Evolutionary conservation across 768 basidiomycete genomes (phyloP).

Genomic region (Mycena amicta): DNA sequence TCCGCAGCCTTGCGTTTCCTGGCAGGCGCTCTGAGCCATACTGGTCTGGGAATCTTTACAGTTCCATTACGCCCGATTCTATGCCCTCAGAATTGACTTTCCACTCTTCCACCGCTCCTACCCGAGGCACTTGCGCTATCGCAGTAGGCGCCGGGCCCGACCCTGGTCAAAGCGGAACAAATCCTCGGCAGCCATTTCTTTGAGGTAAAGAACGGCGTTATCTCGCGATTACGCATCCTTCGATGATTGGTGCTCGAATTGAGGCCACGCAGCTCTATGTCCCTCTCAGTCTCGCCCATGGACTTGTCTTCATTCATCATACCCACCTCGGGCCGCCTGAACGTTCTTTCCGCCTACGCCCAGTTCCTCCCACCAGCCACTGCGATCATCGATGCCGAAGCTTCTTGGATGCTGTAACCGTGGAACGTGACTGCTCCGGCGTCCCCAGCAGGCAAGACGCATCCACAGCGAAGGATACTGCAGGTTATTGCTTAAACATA

Average conservation of each 20-base stretch:
- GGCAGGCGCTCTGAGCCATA: slow-evolving; percentile 9
- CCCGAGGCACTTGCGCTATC: slow-evolving; percentile 19
- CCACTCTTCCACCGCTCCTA: slow-evolving; percentile 7
- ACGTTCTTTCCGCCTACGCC: neutral
- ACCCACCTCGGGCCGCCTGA: neutral
- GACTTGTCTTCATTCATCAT: neutral
- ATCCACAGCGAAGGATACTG: slow-evolving; percentile 14
- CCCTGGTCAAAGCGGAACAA: slow-evolving; percentile 12
- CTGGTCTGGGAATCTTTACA: slow-evolving; percentile 5
- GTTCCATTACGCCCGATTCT: slow-evolving; percentile 11
- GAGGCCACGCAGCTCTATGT: neutral
- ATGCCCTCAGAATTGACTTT: slow-evolving; percentile 7
- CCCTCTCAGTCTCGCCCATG: neutral
- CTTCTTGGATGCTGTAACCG: slow-evolving; percentile 6
- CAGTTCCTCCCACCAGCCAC: slow-evolving; percentile 10
- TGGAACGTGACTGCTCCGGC: slow-evolving; percentile 1
- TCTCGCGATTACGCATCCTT: neutral
- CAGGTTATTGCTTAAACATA: slow-evolving; percentile 14
- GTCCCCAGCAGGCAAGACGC: slow-evolving; percentile 11
- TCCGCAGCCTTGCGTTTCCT: slow-evolving; percentile 18
- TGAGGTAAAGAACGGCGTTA: neutral
- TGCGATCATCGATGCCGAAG: neutral
- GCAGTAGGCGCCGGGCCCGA: slow-evolving; percentile 11
- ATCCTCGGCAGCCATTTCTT: neutral
- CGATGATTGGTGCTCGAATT: neutral